These are phyloP conservation scores for Sporothrix dimorphospora DNA, from an alignment of 2,329 filamentous ascomycete species.

Conservation along the genomic window DNA sequence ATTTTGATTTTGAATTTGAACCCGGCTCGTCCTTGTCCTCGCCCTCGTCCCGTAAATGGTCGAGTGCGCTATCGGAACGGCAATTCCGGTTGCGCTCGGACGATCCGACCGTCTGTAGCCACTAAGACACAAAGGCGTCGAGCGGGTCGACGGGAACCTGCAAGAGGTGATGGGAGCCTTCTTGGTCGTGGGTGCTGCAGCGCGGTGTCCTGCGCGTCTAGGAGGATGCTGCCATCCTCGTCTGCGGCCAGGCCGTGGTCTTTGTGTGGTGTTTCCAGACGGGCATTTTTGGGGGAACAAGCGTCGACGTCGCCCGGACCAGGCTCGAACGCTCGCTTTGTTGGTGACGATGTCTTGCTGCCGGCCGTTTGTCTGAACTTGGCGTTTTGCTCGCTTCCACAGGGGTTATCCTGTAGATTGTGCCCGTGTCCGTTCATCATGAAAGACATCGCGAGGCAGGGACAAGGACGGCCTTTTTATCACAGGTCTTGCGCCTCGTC, in stretches of 20 bases:
- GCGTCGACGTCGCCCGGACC: background rate
- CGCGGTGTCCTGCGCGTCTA: background rate
- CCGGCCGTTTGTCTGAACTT: background rate
- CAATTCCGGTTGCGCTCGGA: background rate
- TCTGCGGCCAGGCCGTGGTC: background rate
- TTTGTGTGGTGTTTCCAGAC: background rate
- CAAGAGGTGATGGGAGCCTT: conserved; percentile 12
- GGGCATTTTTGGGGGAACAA: background rate
- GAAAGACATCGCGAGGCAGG: background rate
- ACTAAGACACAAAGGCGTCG: background rate
- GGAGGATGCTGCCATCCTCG: background rate
- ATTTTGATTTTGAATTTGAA: background rate
- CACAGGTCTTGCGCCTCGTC: too few relatives aligned
- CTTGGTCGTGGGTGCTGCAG: conserved; percentile 3
- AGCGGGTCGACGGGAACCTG: background rate
- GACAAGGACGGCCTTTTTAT: background rate
- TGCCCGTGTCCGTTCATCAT: background rate
- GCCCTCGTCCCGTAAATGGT: background rate
- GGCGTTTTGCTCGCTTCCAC: background rate
- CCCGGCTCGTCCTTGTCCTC: too few relatives aligned
- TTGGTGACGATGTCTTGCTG: background rate
- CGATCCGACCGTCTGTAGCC: conserved; percentile 10
- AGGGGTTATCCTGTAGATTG: background rate
- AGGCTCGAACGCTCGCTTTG: background rate
- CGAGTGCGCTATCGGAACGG: background rate